A percentile compares a stretch with the other conserved stretches of the same genome.
phyloP scores from a whole-genome alignment of 2,329 filamentous ascomycete species.

The Zopfia rhizophila region DNA sequence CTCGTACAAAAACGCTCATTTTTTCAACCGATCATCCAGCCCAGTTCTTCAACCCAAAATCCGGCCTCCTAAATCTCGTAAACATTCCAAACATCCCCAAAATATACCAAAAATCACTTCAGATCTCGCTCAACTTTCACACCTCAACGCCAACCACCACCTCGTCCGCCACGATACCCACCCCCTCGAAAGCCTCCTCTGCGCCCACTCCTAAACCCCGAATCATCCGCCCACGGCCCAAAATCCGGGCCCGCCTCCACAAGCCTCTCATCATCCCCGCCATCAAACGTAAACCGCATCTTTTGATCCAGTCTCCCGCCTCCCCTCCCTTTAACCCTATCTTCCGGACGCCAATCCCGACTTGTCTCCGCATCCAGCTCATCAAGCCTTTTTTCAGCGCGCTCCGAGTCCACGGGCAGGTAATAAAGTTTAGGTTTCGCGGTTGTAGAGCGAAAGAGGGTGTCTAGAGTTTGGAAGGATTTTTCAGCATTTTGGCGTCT shows the following conservation, averaged over 20 bases:
- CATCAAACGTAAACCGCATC: constrained; percentile 56
- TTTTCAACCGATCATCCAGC: too few species aligned
- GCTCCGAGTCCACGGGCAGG: constrained; percentile 70
- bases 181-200: constrained; percentile 22
- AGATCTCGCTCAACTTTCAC: too few species aligned
- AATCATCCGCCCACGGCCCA: constrained; percentile 40
- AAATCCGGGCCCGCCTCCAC: constrained; percentile 53
- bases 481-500: constrained; percentile 40
- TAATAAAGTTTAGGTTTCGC: constrained; percentile 74
- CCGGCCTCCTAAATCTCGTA: too few species aligned
- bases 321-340: constrained; percentile 33
- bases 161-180: constrained; percentile 21
- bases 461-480: constrained; percentile 66
- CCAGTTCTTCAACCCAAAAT: too few species aligned
- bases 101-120: too few species aligned
- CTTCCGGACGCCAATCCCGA: constrained; percentile 52
- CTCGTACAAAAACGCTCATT: too few species aligned
- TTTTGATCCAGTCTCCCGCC: constrained; percentile 46
- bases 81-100: too few species aligned
- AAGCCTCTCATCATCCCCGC: constrained; percentile 53
- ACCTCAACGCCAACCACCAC: constrained; percentile 23
- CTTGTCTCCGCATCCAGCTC: constrained; percentile 61
- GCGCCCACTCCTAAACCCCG: constrained; percentile 13
- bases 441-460: constrained; percentile 68
- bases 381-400: constrained; percentile 73